Conservation (phyloP, 2,329 filamentous ascomycete genomes). For the Phyllosticta capitalensis region DNA sequence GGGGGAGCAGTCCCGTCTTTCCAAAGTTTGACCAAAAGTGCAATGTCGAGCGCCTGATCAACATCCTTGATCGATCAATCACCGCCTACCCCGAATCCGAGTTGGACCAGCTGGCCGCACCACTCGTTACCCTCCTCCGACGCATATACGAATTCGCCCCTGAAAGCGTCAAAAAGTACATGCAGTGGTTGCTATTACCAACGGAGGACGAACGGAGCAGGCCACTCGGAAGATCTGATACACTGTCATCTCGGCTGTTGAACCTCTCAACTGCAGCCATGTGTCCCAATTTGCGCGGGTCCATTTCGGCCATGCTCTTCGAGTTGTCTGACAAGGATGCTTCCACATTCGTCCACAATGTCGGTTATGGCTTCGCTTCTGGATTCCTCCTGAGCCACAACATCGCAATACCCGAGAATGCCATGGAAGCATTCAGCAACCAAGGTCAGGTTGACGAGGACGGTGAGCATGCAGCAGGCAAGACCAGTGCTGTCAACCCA, state of each 20-base stretch:
- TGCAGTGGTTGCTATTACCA: conserved; percentile 64
- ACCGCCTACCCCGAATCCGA: conserved; percentile 55
- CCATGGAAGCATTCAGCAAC: conserved; percentile 44
- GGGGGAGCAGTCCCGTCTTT: conserved; percentile 46
- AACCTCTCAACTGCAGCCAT: conserved; percentile 65
- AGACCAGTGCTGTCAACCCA: conserved; percentile 54
- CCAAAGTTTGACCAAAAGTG: conserved; percentile 51
- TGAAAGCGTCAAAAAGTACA: conserved; percentile 47
- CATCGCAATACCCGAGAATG: conserved; percentile 62
- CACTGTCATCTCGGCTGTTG: conserved; percentile 66
- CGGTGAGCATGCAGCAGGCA: conserved; percentile 15
- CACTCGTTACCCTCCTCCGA: conserved; percentile 65
- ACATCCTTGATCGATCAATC: conserved; percentile 59
- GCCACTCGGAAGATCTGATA: conserved; percentile 66
- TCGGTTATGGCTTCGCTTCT: conserved; percentile 89
- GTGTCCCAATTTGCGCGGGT: conserved; percentile 61
- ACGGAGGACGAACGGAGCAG: conserved; percentile 64
- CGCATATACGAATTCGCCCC: conserved; percentile 63
- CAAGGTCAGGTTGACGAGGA: conserved; percentile 7
- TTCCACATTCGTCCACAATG: conserved; percentile 72
- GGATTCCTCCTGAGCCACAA: conserved; percentile 83
- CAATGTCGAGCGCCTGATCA: conserved; percentile 56
- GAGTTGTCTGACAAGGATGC: conserved; percentile 77
- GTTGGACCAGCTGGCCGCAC: conserved; percentile 62
- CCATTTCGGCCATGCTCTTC: conserved; percentile 72